Percentiles rank a stretch among this genome's conserved stretches.
phyloP scores from a whole-genome alignment of 306 rosid species.

The Dryas drummondii region DNA sequence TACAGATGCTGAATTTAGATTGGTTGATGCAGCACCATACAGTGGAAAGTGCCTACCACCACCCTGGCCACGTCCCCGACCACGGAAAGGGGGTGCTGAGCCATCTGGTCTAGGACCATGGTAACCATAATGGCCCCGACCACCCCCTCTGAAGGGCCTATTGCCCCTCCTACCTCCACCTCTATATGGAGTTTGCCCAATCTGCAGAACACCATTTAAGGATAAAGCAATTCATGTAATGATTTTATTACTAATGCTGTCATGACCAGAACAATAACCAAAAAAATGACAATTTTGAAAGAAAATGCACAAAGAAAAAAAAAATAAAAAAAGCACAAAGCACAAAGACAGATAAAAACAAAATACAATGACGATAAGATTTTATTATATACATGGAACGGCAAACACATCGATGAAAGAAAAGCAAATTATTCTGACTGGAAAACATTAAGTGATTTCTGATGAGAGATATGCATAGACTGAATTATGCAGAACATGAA shows the following conservation, averaged over 20 bases:
- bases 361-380: background rate
- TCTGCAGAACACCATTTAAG: constrained; percentile 55
- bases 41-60: constrained; percentile 56
- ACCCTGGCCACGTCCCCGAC: constrained; percentile 59
- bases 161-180: constrained; percentile 72
- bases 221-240: constrained; percentile 41
- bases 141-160: constrained; percentile 69
- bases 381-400: background rate
- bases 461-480: background rate
- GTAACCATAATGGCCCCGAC: constrained; percentile 46
- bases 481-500: background rate
- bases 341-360: background rate
- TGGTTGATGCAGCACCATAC: constrained; percentile 46
- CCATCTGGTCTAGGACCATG: constrained; percentile 32
- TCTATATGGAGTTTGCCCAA: constrained; percentile 60
- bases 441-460: background rate
- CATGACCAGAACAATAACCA: constrained; percentile 8
- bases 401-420: background rate
- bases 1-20: constrained; percentile 35
- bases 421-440: constrained; percentile 3
- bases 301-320: background rate
- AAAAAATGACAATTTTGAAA: background rate
- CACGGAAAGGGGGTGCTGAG: constrained; percentile 33
- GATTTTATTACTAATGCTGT: constrained; percentile 20
- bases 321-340: constrained; percentile 6